Evolutionary conservation across 192 early-diverging fungal species (phyloP).

Genomic region (Chytriomyces hyalinus): DNA sequence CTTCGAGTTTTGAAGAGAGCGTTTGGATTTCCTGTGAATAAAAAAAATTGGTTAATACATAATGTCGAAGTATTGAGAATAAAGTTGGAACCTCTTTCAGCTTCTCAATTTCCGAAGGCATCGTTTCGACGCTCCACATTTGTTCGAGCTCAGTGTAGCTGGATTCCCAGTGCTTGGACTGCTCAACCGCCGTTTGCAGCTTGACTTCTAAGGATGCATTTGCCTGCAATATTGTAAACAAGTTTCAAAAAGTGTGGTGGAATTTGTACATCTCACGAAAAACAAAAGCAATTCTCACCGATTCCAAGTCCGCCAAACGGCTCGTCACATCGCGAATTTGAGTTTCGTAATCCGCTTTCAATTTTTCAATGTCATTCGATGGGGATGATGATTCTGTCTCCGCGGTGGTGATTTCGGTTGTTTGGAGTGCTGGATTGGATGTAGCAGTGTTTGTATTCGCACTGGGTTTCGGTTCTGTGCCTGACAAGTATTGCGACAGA

Average conservation of each 20-base stretch:
- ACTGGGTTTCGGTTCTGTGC: not conserved
- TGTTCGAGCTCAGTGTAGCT: not conserved
- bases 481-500: not conserved
- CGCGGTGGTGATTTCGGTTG: not conserved
- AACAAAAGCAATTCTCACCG: not conserved
- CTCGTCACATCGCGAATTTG: not conserved
- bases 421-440: not conserved
- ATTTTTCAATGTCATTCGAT: not conserved
- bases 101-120: not conserved
- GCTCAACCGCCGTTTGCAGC: not conserved
- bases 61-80: too few species aligned
- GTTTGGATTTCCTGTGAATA: too few species aligned
- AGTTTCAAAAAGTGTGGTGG: too few species aligned
- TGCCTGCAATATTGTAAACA: not conserved
- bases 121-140: constrained; percentile 14
- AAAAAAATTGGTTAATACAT: too few species aligned
- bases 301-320: not conserved
- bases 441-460: not conserved
- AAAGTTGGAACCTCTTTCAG: not conserved
- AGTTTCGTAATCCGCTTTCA: not conserved
- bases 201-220: not conserved
- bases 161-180: too few species aligned
- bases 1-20: too few species aligned
- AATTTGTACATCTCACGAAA: too few species aligned
- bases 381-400: not conserved